A percentile compares a stretch with the other conserved stretches of the same genome.
Evolutionary conservation across 2,329 filamentous ascomycete species (phyloP).

Genomic region (Epichloe gansuensis): DNA sequence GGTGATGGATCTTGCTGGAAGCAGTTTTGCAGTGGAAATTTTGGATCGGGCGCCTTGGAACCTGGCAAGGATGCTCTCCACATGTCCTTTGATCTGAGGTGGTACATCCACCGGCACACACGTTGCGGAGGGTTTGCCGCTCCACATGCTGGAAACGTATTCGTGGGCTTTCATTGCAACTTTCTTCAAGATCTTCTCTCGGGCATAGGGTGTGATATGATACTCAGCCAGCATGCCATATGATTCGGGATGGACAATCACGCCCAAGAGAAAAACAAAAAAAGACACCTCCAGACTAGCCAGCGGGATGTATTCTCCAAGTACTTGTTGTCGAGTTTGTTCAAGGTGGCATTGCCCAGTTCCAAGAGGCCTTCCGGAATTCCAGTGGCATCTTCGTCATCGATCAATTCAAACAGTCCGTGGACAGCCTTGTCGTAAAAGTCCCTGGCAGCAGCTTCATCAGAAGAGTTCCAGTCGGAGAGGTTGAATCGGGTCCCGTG

Average conservation of each 20-base stretch:
- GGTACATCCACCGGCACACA: constrained; percentile 35
- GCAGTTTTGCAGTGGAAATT: constrained; percentile 42
- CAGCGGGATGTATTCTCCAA: constrained; percentile 68
- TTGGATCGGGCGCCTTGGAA: constrained; percentile 44
- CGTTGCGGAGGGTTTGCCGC: constrained; percentile 47
- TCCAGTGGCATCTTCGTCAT: constrained; percentile 71
- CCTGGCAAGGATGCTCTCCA: constrained; percentile 57
- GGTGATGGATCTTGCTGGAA: constrained; percentile 60
- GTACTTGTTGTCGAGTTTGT: constrained; percentile 59
- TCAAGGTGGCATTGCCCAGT: constrained; percentile 72
- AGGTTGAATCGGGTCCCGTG: constrained; percentile 59
- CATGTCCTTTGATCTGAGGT: constrained; percentile 51
- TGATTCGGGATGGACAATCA: constrained; percentile 80
- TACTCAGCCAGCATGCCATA: constrained; percentile 73
- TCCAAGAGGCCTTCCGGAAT: constrained; percentile 79
- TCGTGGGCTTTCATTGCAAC: constrained; percentile 72
- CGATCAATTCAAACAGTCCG: constrained; percentile 73
- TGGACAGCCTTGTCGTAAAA: constrained; percentile 78
- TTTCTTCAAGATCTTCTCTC: constrained; percentile 69
- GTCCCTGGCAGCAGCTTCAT: constrained; percentile 71
- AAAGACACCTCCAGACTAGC: constrained; percentile 90
- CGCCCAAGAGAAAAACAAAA: constrained; percentile 70
- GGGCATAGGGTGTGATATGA: constrained; percentile 81
- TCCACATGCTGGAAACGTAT: constrained; percentile 70
- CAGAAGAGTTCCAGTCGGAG: constrained; percentile 62